Evolutionary conservation across 306 rosid genomes (phyloP), one percentile per base, ranked within the genome.

Genomic region (Albizia julibrissin): DNA sequence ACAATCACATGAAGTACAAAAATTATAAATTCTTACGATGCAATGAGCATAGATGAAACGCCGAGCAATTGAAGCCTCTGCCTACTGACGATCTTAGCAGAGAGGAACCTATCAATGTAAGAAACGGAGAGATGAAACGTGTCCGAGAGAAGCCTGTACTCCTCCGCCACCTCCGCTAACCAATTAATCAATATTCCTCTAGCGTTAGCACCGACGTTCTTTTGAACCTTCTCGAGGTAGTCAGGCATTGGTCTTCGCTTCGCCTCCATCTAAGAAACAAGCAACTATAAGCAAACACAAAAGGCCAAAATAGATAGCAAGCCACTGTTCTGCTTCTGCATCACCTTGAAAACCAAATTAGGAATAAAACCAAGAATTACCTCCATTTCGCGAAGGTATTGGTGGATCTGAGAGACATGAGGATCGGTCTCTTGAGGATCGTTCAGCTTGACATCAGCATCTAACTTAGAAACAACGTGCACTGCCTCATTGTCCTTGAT

Each of bases 131-230:
- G 95, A 80, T 76, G 80, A 27, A 93, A 82, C 22, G 97, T 88
- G n/a, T 95, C 97, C 0, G 95, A 61, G 33, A 86, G 85, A 37
- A 95, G 97, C 83, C 85, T 88, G 78, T 89, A 89, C 19, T 93
- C 92, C 39, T 93, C 97, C 0, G 91, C 95, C 76, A 95, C 93
- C 26, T 90, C 92, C 14, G 89, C 94, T 67, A 95, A 76, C 98
- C 98, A 94, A 82, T 91, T 94, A 11, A 94, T 89, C 72, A 93
- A 80, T 8, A 83, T 77, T 14, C 91, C 97, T 81, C 98, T 93
- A 92, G 88, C 91, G 24, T 83, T 84, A 1, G 90, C 64, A 79
- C 85, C 84, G 16, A 95, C 43, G 11, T 88, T 91, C 10, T 26
- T 84, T 87, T 95, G 97, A 86, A 91, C 73, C 42, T 31, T 86